Evolutionary conservation across 192 early-diverging fungal species (phyloP).

Genomic region (Coemansia umbellata): DNA sequence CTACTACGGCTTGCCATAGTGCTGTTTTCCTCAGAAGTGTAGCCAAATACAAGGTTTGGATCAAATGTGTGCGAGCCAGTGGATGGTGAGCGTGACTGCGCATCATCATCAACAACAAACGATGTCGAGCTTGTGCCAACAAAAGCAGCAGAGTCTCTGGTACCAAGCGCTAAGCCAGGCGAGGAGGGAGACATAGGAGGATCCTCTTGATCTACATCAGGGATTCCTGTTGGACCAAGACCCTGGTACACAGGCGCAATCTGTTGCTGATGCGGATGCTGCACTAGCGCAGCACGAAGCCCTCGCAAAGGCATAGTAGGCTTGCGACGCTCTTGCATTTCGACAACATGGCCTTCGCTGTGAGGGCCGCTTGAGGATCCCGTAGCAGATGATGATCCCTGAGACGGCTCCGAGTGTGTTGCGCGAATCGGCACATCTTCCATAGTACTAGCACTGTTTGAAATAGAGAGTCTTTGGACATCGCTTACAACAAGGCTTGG

Average conservation of each 20-base stretch:
- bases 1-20: slow-evolving; percentile 50
- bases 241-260: slow-evolving; percentile 5
- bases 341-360: not conserved
- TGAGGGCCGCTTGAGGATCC: not conserved
- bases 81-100: slow-evolving; percentile 22
- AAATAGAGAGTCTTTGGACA: not conserved
- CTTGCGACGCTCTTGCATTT: slow-evolving; percentile 20
- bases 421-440: not conserved
- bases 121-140: not conserved
- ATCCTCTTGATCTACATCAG: slow-evolving; percentile 3
- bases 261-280: not conserved
- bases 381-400: not conserved
- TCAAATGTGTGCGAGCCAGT: slow-evolving; percentile 40
- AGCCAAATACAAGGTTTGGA: slow-evolving; percentile 40
- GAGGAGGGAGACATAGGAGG: not conserved
- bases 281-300: slow-evolving; percentile 10
- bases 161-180: no score
- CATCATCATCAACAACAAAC: slow-evolving; percentile 10
- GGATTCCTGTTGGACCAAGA: slow-evolving; percentile 7
- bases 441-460: not conserved
- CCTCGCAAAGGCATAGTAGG: slow-evolving; percentile 2
- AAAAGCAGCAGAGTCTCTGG: not conserved
- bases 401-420: not conserved
- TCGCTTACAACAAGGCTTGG: slow-evolving; percentile 25
- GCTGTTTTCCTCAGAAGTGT: slow-evolving; percentile 47